These are phyloP conservation scores for Chlorella sp. DNA, from an alignment of 139 green algal species.

Conservation along the genomic window DNA sequence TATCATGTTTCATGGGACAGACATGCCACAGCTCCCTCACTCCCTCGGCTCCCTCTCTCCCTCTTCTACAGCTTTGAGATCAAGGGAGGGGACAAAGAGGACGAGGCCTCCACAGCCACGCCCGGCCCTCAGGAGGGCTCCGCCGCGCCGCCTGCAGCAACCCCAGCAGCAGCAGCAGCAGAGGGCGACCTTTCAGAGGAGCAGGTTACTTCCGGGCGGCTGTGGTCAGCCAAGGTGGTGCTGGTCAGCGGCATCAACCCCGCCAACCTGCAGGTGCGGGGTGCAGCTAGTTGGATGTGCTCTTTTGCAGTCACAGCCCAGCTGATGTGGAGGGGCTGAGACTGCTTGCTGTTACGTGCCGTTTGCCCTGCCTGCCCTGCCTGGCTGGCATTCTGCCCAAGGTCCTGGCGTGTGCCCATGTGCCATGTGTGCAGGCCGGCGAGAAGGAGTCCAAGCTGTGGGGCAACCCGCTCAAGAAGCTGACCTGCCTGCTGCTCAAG, in stretches of 20 bases:
- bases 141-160: no score
- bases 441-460: constrained; percentile 25
- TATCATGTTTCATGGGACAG: not conserved
- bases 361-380: not conserved
- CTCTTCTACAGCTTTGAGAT: not conserved
- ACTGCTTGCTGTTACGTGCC: not conserved
- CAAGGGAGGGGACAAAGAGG: not conserved
- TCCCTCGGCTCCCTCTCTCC: no score
- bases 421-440: not conserved
- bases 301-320: no score
- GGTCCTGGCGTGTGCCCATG: not conserved
- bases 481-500: constrained; percentile 54
- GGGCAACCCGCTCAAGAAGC: constrained; percentile 43
- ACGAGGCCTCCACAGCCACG: no score
- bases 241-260: not conserved
- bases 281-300: not conserved
- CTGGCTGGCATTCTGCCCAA: no score
- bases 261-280: not conserved
- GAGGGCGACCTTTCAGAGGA: not conserved
- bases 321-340: not conserved
- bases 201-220: not conserved
- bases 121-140: no score
- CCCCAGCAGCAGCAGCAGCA: no score
- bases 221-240: not conserved
- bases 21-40: not conserved